phyloP scores from a whole-genome alignment of 2,329 filamentous ascomycete species.

The Lachnellula hyalina region DNA sequence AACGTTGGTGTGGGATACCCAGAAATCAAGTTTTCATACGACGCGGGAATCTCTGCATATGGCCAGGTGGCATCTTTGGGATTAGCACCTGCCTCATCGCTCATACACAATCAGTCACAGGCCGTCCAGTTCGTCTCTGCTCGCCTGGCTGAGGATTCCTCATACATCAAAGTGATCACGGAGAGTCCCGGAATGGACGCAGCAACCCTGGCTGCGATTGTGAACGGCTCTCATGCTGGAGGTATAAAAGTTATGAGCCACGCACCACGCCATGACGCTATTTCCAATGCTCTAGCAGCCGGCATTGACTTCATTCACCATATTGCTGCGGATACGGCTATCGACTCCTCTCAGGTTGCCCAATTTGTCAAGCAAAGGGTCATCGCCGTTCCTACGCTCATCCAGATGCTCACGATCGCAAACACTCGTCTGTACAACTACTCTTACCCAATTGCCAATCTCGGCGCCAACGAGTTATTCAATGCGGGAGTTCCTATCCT shows the following conservation, averaged over 20 bases:
- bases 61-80: neutral
- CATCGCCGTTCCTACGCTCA: conserved; percentile 12
- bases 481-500: conserved; percentile 14
- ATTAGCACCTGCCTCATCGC: neutral
- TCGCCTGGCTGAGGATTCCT: conserved; percentile 1
- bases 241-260: conserved; percentile 9
- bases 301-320: conserved; percentile 11
- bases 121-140: conserved; percentile 6
- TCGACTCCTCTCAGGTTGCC: neutral
- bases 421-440: neutral
- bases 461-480: conserved; percentile 8
- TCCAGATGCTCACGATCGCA: conserved; percentile 4
- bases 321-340: conserved; percentile 3
- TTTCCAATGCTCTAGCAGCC: conserved; percentile 7
- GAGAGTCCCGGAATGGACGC: conserved; percentile 5
- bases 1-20: conserved; percentile 1
- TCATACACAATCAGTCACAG: neutral
- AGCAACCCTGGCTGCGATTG: conserved; percentile 2
- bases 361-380: conserved; percentile 2
- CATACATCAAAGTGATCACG: conserved; percentile 12
- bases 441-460: neutral
- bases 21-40: neutral
- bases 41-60: conserved; percentile 2
- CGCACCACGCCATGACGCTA: conserved; percentile 1
- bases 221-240: neutral